Evolutionary conservation across 163 green algal species (phyloP).

Genomic region (Trebouxia gelatinosa): DNA sequence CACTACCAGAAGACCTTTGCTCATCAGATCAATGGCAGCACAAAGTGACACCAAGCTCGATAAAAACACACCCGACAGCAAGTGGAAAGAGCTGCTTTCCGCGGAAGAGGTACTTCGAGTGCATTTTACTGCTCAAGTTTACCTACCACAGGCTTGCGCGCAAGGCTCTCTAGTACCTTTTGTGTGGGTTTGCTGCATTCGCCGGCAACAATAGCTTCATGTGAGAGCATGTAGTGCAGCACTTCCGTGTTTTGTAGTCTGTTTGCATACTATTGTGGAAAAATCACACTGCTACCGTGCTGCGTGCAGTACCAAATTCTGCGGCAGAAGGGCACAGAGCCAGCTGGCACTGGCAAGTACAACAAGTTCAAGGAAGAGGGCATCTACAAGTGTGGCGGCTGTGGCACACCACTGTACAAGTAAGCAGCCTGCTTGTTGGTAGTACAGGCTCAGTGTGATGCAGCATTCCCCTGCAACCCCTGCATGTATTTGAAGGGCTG

Average conservation of each 20-base stretch:
- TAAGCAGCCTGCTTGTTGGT: slow-evolving; percentile 32
- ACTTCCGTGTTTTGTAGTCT: background rate
- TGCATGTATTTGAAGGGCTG: background rate
- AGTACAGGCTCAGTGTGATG: background rate
- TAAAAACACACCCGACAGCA: slow-evolving; percentile 41
- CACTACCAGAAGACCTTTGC: background rate
- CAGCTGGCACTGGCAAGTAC: slow-evolving; percentile 51
- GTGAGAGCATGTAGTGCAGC: background rate
- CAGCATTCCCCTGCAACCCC: background rate
- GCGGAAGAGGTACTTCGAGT: slow-evolving; percentile 52
- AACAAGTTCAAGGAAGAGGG: slow-evolving; percentile 60
- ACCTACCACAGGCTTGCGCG: background rate
- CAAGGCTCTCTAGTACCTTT: background rate
- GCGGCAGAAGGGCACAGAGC: slow-evolving; percentile 80
- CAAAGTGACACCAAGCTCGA: slow-evolving; percentile 35
- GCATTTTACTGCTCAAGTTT: background rate
- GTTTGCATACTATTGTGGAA: background rate
- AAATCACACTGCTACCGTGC: background rate
- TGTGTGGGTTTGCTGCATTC: background rate
- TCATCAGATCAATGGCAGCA: background rate
- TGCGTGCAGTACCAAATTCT: slow-evolving; percentile 69
- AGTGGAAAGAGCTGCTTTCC: slow-evolving; percentile 61
- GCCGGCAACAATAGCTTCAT: background rate
- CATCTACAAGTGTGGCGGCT: slow-evolving; percentile 71
- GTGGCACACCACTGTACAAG: slow-evolving; percentile 70